Evolutionary conservation across 352 stramenopile genomes (phyloP).

Genomic region (Phytophthora tubulina): DNA sequence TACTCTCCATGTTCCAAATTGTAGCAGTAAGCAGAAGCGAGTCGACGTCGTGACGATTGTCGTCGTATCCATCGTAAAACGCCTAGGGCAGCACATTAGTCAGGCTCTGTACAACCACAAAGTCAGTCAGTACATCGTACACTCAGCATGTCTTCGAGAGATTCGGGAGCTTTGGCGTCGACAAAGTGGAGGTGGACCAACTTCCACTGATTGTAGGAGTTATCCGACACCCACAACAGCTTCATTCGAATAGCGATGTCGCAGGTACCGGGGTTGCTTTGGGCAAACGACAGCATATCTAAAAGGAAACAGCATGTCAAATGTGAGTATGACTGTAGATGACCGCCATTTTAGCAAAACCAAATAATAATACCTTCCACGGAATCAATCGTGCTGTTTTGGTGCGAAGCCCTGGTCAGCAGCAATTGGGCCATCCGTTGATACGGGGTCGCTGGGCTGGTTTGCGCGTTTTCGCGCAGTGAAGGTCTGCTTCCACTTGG

Average conservation of each 20-base stretch:
- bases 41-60: slow-evolving; percentile 1
- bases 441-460: not conserved
- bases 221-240: slow-evolving; percentile 3
- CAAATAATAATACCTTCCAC: not conserved
- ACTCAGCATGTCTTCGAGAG: slow-evolving; percentile 1
- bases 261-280: not conserved
- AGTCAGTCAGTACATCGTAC: not conserved
- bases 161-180: not conserved
- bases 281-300: not conserved
- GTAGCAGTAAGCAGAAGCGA: not conserved
- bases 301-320: not conserved
- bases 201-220: slow-evolving; percentile 2
- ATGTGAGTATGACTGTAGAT: not conserved
- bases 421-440: not conserved
- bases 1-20: not conserved
- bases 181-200: slow-evolving; percentile 1
- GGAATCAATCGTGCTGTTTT: not conserved
- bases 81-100: not conserved
- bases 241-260: not conserved
- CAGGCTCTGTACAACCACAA: not conserved
- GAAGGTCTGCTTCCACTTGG: not conserved
- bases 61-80: not conserved
- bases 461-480: not conserved
- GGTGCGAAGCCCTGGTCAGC: not conserved
- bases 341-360: not conserved